Percentiles rank a stretch among this genome's conserved stretches.
These are phyloP conservation scores for Kodamaea fungicola DNA, from an alignment of 1,139 yeast genomes.

Conservation along the genomic window DNA sequence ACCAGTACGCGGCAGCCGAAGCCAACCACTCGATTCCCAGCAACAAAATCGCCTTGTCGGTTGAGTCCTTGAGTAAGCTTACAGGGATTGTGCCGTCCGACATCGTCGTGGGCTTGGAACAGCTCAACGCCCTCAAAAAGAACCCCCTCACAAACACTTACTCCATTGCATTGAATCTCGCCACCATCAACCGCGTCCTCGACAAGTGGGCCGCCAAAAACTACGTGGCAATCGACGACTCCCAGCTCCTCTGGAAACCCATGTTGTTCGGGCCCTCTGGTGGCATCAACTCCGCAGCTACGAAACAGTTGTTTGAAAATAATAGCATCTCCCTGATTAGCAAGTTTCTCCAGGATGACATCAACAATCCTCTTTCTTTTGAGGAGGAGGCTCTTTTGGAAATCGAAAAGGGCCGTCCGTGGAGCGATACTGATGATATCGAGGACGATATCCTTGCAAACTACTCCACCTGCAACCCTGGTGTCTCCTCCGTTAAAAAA, in stretches of 20 bases:
- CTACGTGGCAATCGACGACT: conserved; percentile 50
- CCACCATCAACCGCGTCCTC: conserved; percentile 42
- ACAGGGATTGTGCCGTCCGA: conserved; percentile 91
- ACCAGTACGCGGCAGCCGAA: conserved; percentile 13
- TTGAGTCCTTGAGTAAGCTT: conserved; percentile 57
- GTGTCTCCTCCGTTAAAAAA: conserved; percentile 13
- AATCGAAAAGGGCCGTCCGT: conserved; percentile 21
- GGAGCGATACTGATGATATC: conserved; percentile 3
- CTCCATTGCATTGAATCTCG: conserved; percentile 52
- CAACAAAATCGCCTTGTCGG: conserved; percentile 31
- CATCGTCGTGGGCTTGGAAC: conserved; percentile 82
- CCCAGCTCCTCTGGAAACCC: conserved; percentile 71
- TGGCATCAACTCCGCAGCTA: conserved; percentile 63
- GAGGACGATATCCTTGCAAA: conserved; percentile 16
- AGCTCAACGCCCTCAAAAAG: conserved; percentile 56
- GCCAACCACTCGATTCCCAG: conserved; percentile 4
- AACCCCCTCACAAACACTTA: conserved; percentile 43
- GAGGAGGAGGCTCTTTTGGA: conserved; percentile 51
- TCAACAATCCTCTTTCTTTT: conserved; percentile 54
- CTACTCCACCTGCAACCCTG: conserved; percentile 32
- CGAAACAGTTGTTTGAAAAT: conserved; percentile 19
- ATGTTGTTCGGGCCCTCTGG: conserved; percentile 82
- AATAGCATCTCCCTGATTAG: conserved; percentile 54
- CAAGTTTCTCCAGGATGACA: conserved; percentile 61
- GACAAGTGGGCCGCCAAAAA: conserved; percentile 54